These are phyloP conservation scores for Candida hispaniensis DNA, from an alignment of 805 yeast species.

Conservation along the genomic window DNA sequence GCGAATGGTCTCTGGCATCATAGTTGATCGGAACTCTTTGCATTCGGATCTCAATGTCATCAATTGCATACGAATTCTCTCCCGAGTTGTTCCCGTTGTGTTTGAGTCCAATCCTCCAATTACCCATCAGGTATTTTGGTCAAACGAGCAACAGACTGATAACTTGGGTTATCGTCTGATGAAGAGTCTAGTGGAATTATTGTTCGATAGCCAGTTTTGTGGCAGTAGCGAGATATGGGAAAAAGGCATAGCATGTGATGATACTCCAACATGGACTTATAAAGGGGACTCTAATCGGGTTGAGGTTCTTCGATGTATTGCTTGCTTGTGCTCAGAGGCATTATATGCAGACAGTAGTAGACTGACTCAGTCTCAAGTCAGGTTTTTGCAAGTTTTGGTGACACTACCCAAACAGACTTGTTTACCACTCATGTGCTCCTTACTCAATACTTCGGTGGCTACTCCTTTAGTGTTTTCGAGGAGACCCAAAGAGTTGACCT, in stretches of 20 bases:
- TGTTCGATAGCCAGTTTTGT: constrained; percentile 7
- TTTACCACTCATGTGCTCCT: constrained; percentile 8
- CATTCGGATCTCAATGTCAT: constrained; percentile 3
- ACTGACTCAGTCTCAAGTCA: constrained; percentile 4
- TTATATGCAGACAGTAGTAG: constrained; percentile 4
- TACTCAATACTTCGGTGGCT: constrained; percentile 6
- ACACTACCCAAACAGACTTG: neutral
- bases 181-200: constrained; percentile 1
- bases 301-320: constrained; percentile 6
- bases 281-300: constrained; percentile 2
- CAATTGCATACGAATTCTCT: constrained; percentile 8
- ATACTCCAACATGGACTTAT: neutral
- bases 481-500: constrained; percentile 6
- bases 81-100: constrained; percentile 7
- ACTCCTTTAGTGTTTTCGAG: neutral
- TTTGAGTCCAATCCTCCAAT: constrained; percentile 3
- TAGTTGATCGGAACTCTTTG: constrained; percentile 2
- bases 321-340: constrained; percentile 3
- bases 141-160: constrained; percentile 13
- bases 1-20: constrained; percentile 1
- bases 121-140: constrained; percentile 8
- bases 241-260: constrained; percentile 11
- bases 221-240: constrained; percentile 10
- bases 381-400: constrained; percentile 7
- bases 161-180: constrained; percentile 6